These are phyloP conservation scores for Blastocystis sp. DNA, from an alignment of 352 stramenopile species.

Conservation along the genomic window DNA sequence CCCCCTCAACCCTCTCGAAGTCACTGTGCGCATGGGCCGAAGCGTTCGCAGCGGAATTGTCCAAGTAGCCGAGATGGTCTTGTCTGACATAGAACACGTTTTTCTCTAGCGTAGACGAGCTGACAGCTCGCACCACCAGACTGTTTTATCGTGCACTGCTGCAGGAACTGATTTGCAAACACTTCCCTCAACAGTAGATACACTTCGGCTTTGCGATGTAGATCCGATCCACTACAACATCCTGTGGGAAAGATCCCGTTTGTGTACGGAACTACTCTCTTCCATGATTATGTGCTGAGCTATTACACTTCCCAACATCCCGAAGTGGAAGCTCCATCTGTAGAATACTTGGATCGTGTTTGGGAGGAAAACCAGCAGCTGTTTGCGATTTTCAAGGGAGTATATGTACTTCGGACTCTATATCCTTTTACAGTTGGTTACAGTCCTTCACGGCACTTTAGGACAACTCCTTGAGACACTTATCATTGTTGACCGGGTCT, in stretches of 20 bases:
- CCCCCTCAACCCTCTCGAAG: neutral
- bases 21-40: neutral
- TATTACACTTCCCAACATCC: neutral
- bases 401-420: slow-evolving; percentile 31
- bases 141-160: slow-evolving; percentile 30
- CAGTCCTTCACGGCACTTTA: neutral
- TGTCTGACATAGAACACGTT: neutral
- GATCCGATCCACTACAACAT: neutral
- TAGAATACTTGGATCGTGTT: neutral
- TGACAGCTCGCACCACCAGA: neutral
- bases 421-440: neutral
- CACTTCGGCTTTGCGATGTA: neutral
- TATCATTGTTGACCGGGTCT: slow-evolving; percentile 47
- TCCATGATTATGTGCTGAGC: neutral
- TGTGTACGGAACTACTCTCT: neutral
- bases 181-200: neutral
- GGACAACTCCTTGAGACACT: slow-evolving; percentile 6
- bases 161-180: neutral
- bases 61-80: neutral
- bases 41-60: neutral
- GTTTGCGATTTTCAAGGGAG: neutral
- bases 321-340: neutral
- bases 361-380: neutral
- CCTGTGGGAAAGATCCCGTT: neutral
- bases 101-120: neutral